Evolutionary conservation across 2,329 filamentous ascomycete species (phyloP).

Genomic region (Trichoderma semiorbis): DNA sequence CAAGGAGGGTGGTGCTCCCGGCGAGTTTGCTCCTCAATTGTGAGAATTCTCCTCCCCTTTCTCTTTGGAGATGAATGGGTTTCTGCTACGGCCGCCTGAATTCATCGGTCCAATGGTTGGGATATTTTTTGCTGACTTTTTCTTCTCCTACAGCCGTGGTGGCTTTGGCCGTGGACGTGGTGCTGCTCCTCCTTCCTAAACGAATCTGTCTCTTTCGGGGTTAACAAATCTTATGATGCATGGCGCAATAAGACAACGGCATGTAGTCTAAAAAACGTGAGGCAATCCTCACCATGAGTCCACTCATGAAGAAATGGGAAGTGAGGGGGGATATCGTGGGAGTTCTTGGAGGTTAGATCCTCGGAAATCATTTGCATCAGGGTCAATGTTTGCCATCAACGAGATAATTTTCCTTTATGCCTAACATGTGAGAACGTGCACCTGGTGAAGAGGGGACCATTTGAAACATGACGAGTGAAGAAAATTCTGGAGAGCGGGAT

Average conservation of each 20-base stretch:
- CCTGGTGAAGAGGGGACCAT: slow-evolving; percentile 10
- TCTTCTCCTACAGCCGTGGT: slow-evolving; percentile 60
- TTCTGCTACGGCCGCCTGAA: background rate
- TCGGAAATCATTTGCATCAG: slow-evolving; percentile 49
- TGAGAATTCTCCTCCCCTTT: slow-evolving; percentile 43
- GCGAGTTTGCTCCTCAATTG: slow-evolving; percentile 90
- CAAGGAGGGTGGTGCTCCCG: slow-evolving; percentile 89
- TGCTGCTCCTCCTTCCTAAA: slow-evolving; percentile 67
- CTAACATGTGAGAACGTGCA: slow-evolving; percentile 26
- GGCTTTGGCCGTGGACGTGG: slow-evolving; percentile 86
- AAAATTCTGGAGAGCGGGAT: background rate
- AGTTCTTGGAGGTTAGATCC: slow-evolving; percentile 47
- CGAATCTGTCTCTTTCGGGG: slow-evolving; percentile 39
- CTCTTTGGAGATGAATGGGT: background rate
- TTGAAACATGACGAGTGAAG: slow-evolving; percentile 2
- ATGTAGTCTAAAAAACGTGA: slow-evolving; percentile 47
- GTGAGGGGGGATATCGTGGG: slow-evolving; percentile 41
- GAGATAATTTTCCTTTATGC: slow-evolving; percentile 30
- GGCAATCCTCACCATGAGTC: slow-evolving; percentile 40
- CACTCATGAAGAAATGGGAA: slow-evolving; percentile 39
- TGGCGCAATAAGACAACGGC: slow-evolving; percentile 38
- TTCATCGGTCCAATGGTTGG: background rate
- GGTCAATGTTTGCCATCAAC: slow-evolving; percentile 40
- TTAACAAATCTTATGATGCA: slow-evolving; percentile 44
- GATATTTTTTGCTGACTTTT: slow-evolving; percentile 26